Evolutionary conservation across 352 stramenopile species (phyloP).

Genomic region (Phytopythium sindhum): DNA sequence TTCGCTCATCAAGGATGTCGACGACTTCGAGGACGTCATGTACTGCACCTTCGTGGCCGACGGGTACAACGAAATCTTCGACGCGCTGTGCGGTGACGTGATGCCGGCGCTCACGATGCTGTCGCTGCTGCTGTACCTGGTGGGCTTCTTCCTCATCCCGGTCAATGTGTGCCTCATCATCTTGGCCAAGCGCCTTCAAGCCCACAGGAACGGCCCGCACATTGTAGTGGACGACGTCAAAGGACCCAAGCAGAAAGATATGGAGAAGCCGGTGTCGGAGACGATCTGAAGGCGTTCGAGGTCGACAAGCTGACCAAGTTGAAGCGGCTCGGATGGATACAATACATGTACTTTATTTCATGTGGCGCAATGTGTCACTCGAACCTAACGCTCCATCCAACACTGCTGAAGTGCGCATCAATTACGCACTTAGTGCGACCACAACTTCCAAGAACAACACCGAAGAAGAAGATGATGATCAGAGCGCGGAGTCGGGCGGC

Average conservation of each 20-base stretch:
- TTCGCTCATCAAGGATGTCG: constrained; percentile 49
- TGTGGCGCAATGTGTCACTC: too few relatives aligned
- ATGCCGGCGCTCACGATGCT: constrained; percentile 73
- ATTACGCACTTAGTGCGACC: too few relatives aligned
- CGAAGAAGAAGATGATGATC: neutral
- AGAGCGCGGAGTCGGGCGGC: too few relatives aligned
- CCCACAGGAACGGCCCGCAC: constrained; percentile 36
- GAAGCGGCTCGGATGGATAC: neutral
- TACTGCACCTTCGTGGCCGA: constrained; percentile 55
- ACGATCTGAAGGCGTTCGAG: neutral
- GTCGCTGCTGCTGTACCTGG: constrained; percentile 68
- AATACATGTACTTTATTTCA: too few relatives aligned
- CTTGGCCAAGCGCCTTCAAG: constrained; percentile 54
- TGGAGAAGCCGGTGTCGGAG: neutral
- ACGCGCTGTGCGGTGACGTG: constrained; percentile 50
- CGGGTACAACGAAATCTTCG: constrained; percentile 47
- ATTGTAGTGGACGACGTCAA: constrained; percentile 64
- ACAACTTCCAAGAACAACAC: too few relatives aligned
- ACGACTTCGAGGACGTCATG: constrained; percentile 55
- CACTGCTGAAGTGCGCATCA: too few relatives aligned
- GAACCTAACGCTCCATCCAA: too few relatives aligned
- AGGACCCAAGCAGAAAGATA: neutral
- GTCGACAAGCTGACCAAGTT: neutral
- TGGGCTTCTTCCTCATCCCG: constrained; percentile 58
- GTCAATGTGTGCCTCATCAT: constrained; percentile 74